These are phyloP conservation scores for Rhynchosporium agropyri DNA, from an alignment of 2,329 filamentous ascomycete genomes.

Conservation along the genomic window DNA sequence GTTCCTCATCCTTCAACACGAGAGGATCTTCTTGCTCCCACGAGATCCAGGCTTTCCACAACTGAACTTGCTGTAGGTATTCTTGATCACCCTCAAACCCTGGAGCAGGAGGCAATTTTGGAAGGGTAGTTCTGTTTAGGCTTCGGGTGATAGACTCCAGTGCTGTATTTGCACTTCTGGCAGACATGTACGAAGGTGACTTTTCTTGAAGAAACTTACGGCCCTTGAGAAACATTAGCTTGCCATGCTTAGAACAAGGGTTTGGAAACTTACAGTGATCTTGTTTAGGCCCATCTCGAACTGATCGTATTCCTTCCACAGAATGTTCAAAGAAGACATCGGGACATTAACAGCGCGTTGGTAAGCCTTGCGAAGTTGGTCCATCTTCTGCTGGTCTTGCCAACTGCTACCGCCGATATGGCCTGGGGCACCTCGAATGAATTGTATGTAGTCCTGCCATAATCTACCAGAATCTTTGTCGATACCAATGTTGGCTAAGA, in stretches of 20 bases:
- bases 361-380: constrained; percentile 87
- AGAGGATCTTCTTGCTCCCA: constrained; percentile 96
- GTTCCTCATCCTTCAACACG: constrained; percentile 81
- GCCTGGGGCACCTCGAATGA: constrained; percentile 86
- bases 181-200: constrained; percentile 94
- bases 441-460: constrained; percentile 94
- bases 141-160: constrained; percentile 85
- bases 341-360: constrained; percentile 88
- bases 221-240: constrained; percentile 57
- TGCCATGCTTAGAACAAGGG: constrained; percentile 14
- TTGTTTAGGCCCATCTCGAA: constrained; percentile 96
- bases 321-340: constrained; percentile 75
- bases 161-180: constrained; percentile 84
- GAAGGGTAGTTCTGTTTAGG: constrained; percentile 75
- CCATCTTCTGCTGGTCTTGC: constrained; percentile 99
- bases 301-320: constrained; percentile 98
- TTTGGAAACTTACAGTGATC: constrained; percentile 65
- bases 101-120: constrained; percentile 77
- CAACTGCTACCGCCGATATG: constrained; percentile 82
- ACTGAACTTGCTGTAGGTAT: constrained; percentile 78
- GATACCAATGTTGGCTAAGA: constrained; percentile 84
- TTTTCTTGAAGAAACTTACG: constrained; percentile 94
- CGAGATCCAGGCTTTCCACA: constrained; percentile 92
- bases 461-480: constrained; percentile 88
- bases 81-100: constrained; percentile 88